Evolutionary conservation across 169 alveolate genomes (phyloP), one percentile per base, ranked within the genome.

Genomic region (Eimeria necatrix): DNA sequence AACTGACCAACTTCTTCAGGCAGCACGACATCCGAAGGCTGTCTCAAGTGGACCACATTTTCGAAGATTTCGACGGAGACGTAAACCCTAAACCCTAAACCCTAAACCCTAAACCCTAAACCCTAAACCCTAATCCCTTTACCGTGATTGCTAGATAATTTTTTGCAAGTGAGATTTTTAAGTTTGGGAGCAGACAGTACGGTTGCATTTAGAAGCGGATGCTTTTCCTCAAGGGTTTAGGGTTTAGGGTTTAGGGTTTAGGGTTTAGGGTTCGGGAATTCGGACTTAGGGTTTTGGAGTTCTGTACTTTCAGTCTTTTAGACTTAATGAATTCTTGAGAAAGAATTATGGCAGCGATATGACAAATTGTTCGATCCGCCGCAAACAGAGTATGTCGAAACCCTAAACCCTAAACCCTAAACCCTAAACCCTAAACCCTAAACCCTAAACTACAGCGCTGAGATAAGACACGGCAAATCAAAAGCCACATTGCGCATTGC

Each of bases 1-100:
- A 78, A 41, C 87, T 78, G 20, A n/a, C 64, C 20, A 78, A 78
- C 87, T 78, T 78, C n/a, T 78, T 78, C 68, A 51, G 87, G 49
- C 87, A 78, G 22, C 87, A 78, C 48, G 87, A 78, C 48, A 78
- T 78, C 4, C 87, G 64, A n/a, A 59, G 87, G 46, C 41, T 78
- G 87, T 78, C 87, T 0, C 87, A 78, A 49, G 68, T 78, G 3
- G 87, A 78, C 87, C 64, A 41, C 64, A 78, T 78, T 8, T 78
- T 78, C 41, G 87, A 78, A 24, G 87, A 78, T 61, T 78, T 78
- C 48, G 87, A 78, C 20, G 87, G 87, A 51, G 87, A 78, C 61
- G 87, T 78, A 78, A 78, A 8, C 60, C 60, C 53, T 48, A 78
- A 16, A 48, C 49, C 87, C 18, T 48, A 76, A 46, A 41, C 87